phyloP scores from a whole-genome alignment of 164 flowering plant species.

The Stephania cephalantha region DNA sequence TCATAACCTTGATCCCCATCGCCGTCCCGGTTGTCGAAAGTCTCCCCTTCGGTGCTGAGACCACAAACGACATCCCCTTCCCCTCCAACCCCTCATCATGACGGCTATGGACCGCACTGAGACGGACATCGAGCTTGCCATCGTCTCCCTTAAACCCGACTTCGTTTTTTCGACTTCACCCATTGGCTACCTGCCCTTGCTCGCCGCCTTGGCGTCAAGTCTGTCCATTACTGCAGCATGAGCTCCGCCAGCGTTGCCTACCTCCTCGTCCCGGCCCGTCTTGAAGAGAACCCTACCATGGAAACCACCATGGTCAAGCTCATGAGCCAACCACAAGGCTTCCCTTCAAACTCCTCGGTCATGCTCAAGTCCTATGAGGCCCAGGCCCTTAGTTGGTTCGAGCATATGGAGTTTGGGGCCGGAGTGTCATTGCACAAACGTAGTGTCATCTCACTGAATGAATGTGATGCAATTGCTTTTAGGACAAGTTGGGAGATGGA shows the following conservation, averaged over 20 bases:
- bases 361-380: constrained; percentile 12
- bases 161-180: not conserved
- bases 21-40: constrained; percentile 5
- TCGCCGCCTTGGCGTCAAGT: not conserved
- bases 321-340: constrained; percentile 21
- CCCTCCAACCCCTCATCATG: not conserved
- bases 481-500: constrained; percentile 17
- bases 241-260: constrained; percentile 11
- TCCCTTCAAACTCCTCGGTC: constrained; percentile 7
- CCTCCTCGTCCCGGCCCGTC: constrained; percentile 9
- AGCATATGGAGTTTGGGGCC: constrained; percentile 1
- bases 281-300: not conserved
- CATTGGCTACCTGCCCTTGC: constrained; percentile 1
- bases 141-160: not conserved
- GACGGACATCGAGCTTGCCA: not conserved
- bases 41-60: constrained; percentile 2
- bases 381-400: constrained; percentile 2
- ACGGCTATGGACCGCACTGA: not conserved
- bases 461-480: constrained; percentile 2
- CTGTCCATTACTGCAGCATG: not conserved
- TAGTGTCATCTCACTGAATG: not conserved
- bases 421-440: constrained; percentile 6
- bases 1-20: constrained; percentile 5
- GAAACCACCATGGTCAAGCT: constrained; percentile 19
- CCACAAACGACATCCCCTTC: constrained; percentile 4